Conservation (phyloP, 768 basidiomycete species). For the Suillus placidus region DNA sequence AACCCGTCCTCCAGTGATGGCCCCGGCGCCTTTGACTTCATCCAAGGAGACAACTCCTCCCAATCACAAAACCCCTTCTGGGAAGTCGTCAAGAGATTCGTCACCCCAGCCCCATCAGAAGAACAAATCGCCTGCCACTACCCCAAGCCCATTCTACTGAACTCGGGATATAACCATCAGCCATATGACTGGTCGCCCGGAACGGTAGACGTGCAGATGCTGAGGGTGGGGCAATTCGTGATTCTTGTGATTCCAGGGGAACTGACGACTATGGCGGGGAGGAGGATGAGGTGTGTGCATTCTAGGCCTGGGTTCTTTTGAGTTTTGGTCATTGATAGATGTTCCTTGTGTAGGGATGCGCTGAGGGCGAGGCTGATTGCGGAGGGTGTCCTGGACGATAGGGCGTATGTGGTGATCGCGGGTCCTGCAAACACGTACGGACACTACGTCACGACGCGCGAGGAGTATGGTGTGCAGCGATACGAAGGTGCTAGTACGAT, state of each 20-base stretch:
- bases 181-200: conserved; percentile 79
- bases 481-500: conserved; percentile 84
- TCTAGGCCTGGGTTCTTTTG: not conserved
- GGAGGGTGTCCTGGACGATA: conserved; percentile 59
- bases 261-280: conserved; percentile 80
- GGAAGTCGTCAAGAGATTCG: conserved; percentile 72
- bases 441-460: conserved; percentile 72
- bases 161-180: conserved; percentile 69
- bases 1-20: conserved; percentile 57
- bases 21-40: conserved; percentile 77
- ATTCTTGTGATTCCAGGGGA: conserved; percentile 79
- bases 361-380: conserved; percentile 66
- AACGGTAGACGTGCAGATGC: conserved; percentile 76
- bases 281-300: conserved; percentile 63
- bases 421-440: conserved; percentile 84
- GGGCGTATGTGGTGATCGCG: conserved; percentile 76
- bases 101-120: conserved; percentile 66
- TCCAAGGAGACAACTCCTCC: conserved; percentile 72
- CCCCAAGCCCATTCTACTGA: conserved; percentile 79
- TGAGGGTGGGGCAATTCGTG: conserved; percentile 76
- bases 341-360: conserved; percentile 52
- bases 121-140: conserved; percentile 70
- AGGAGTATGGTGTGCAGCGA: conserved; percentile 75
- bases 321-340: not conserved
- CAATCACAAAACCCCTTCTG: conserved; percentile 75